These are phyloP conservation scores for Colletotrichum cordylinicola DNA, from an alignment of 2,329 filamentous ascomycete genomes.

Conservation along the genomic window DNA sequence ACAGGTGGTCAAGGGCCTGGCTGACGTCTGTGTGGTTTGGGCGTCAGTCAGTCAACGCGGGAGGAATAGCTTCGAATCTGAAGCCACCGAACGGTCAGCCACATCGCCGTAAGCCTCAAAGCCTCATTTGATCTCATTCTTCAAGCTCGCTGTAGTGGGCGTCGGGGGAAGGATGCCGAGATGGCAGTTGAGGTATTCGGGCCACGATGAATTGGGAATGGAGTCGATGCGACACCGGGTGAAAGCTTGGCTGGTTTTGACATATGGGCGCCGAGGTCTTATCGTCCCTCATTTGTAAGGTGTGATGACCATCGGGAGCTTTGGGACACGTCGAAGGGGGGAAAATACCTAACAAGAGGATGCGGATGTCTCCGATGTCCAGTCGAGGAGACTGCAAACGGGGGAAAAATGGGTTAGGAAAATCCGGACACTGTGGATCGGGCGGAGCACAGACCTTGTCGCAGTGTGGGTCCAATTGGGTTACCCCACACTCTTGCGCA, in stretches of 20 bases:
- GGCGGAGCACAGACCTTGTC: neutral
- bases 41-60: neutral
- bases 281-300: neutral
- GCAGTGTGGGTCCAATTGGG: neutral
- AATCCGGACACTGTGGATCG: constrained; percentile 5
- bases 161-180: neutral
- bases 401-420: constrained; percentile 9
- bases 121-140: neutral
- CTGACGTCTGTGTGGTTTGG: neutral
- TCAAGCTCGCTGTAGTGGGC: neutral
- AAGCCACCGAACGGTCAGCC: neutral
- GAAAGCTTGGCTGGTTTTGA: constrained; percentile 4
- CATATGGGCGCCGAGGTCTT: constrained; percentile 9
- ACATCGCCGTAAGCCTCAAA: neutral
- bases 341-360: neutral
- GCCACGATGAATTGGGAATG: neutral
- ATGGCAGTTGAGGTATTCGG: neutral
- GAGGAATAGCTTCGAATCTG: neutral
- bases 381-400: neutral
- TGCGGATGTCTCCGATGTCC: neutral
- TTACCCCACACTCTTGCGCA: constrained; percentile 16
- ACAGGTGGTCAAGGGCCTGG: neutral
- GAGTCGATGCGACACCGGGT: neutral
- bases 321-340: neutral
- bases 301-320: neutral